phyloP scores from a whole-genome alignment of 2,329 filamentous ascomycete species.

The Apiospora kogelbergensis region DNA sequence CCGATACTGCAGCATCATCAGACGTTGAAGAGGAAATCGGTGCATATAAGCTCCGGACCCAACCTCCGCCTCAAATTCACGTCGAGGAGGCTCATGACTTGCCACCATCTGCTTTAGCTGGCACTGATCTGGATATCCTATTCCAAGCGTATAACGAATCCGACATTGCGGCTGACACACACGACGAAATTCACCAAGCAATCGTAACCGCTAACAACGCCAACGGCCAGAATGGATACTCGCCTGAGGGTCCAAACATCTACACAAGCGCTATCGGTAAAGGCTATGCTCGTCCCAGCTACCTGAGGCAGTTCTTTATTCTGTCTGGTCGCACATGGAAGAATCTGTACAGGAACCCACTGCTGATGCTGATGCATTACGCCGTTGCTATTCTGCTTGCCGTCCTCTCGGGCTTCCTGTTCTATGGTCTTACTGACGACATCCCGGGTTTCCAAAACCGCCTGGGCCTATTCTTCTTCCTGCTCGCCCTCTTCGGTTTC shows the following conservation, averaged over 20 bases:
- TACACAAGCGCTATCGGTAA: slow-evolving; percentile 64
- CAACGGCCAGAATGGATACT: slow-evolving; percentile 63
- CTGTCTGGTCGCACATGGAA: slow-evolving; percentile 91
- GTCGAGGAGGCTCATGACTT: slow-evolving; percentile 69
- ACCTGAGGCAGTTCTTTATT: slow-evolving; percentile 81
- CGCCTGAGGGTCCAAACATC: slow-evolving; percentile 46
- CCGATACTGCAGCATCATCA: slow-evolving; percentile 61
- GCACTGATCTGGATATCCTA: slow-evolving; percentile 80
- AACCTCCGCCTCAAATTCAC: slow-evolving; percentile 57
- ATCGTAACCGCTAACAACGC: slow-evolving; percentile 63
- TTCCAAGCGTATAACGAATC: slow-evolving; percentile 76
- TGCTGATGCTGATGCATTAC: slow-evolving; percentile 98
- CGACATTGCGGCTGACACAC: slow-evolving; percentile 70
- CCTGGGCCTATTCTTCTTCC: slow-evolving; percentile 95
- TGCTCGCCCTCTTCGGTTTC: slow-evolving; percentile 93
- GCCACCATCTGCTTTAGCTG: slow-evolving; percentile 57
- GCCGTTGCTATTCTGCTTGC: slow-evolving; percentile 94
- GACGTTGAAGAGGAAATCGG: slow-evolving; percentile 53
- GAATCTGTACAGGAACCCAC: slow-evolving; percentile 95
- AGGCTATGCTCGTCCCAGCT: slow-evolving; percentile 80
- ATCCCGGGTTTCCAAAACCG: slow-evolving; percentile 98
- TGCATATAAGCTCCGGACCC: slow-evolving; percentile 52
- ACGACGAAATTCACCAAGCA: slow-evolving; percentile 75
- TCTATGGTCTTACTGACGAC: slow-evolving; percentile 94
- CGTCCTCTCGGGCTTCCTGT: slow-evolving; percentile 91